Evolutionary conservation across 441 rosid genomes (phyloP).

Genomic region (Pelargonium citronellum): DNA sequence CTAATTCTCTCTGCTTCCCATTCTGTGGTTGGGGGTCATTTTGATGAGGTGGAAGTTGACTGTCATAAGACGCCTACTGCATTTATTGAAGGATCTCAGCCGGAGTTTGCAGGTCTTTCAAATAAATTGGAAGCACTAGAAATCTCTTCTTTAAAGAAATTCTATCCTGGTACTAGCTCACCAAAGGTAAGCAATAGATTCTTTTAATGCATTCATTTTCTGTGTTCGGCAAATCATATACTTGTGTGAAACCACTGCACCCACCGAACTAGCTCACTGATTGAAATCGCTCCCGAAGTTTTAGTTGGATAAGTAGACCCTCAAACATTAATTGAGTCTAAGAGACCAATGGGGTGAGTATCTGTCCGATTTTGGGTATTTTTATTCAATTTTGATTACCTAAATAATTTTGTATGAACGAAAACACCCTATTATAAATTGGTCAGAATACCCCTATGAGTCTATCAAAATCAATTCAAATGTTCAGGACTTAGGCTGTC

Average conservation of each 20-base stretch:
- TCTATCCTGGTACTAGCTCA: conserved; percentile 16
- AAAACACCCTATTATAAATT: too few species aligned
- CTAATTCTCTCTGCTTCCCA: conserved; percentile 19
- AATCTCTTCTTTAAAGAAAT: conserved; percentile 23
- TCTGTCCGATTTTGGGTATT: not conserved
- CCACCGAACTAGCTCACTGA: not conserved
- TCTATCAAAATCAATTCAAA: not conserved
- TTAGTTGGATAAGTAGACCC: not conserved
- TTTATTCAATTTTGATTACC: too few species aligned
- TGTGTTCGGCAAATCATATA: not conserved
- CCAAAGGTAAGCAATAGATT: conserved; percentile 23
- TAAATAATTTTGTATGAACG: too few species aligned
- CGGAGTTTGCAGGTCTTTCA: conserved; percentile 17
- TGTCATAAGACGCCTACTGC: conserved; percentile 11
- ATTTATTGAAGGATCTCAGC: conserved; percentile 18
- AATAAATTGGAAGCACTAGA: conserved; percentile 26
- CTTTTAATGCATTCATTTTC: conserved; percentile 1
- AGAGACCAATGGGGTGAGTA: not conserved
- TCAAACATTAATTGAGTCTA: not conserved
- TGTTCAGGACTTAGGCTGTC: not conserved
- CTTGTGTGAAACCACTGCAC: not conserved
- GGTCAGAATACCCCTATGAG: not conserved
- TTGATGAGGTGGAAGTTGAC: conserved; percentile 14
- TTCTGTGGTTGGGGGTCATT: conserved; percentile 15
- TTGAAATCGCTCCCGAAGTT: not conserved